Evolutionary conservation across 2,329 filamentous ascomycete species (phyloP), one percentile per base, ranked within the genome.

Genomic region (Aphanoascus verrucosus): DNA sequence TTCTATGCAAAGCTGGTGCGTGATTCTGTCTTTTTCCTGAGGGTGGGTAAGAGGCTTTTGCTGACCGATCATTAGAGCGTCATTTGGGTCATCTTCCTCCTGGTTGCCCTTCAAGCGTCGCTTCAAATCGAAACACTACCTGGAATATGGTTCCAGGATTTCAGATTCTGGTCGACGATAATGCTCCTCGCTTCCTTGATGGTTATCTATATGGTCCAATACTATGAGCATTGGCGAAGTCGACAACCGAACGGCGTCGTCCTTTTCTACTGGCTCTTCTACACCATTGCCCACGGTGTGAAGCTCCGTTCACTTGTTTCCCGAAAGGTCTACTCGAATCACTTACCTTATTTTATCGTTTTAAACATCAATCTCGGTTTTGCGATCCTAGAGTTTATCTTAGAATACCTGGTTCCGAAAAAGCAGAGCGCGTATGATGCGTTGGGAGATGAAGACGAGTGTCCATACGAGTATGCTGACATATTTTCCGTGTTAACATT

Each of bases 401-500:
- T 94, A 35, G 90, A 96, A 72, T 94, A 90, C 80, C 74, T 94
- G 15, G 83, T 90, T 66, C 87, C 87, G n/a, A 91, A 90, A 69
- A 81, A 80, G 59, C 72, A 82, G 55, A 86, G 81, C 61, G 80
- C 76, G 44, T 86, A 86, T 64, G 79, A 85, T 65, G 81, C 81
- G 5, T 67, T 86, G 47, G 82, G 81, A 5, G 80, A 84, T 56
- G 70, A 72, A 54, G 79, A 85, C 60, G 83, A 86, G 68, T 86
- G 83, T 57, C 77, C 77, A 0, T 83, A 87, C 57, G 90, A 97
- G 70, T 94, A 95, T 67, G 90, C 93, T 11, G 89, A 91, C 56
- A 77, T 97, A 50, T 98, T 98, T 72, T 95, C 91, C 3, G 82
- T 87, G 49, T 77, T 98, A 44, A 95, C 91, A 0, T 98, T 98